Evolutionary conservation across 768 basidiomycete species (phyloP), one percentile per base, ranked within the genome.

Genomic region (Agrocybe chaxingu): DNA sequence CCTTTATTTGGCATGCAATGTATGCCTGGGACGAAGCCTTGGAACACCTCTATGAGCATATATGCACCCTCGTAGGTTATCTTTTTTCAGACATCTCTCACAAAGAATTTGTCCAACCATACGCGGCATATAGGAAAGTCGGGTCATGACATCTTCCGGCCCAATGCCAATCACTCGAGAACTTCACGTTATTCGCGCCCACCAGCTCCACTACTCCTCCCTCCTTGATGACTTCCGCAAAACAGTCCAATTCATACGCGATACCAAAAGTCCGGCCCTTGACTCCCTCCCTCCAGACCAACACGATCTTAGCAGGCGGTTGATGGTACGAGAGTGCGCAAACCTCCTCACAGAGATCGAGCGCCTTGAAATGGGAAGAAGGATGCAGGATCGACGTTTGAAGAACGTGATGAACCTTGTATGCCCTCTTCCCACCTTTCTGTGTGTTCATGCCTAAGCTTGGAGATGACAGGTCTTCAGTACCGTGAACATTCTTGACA

Each of bases 21-120:
- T 84, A 84, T 54, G 76, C 79, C 0, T 84, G 81, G 80, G 82
- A 84, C 48, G 75, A 84, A 57, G 72, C 80, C 0, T 60, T 84
- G 7, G 82, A 82, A 53, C 62, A 68, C 32, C 62, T 84, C 5
- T 82, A 81, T 50, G 54, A 59, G 0, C 75, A 82, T 58, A 74
- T 83, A 19, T 76, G 70, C 56, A 59, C 54, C 34, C 64, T 82
- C 19, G 81, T 82, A 51, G 45, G 75, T 42, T 8, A 13, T 10
- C 30, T 11, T 13, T 3, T 36, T 24, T 24, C 24, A 24, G 11
- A 34, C 9, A 33, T 29, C 12, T 16, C 19, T 29, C 42, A 16
- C 30, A 34, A n/a, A 30, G 3, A 8, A 29, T n/a, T 8, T 9
- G 8, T 37, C 2, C 33, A 9, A 48, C 30, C 3, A 32, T 24